Base-by-base conservation (phyloP, 2,329 filamentous ascomycete species). In the Trichoderma polysporum region DNA sequence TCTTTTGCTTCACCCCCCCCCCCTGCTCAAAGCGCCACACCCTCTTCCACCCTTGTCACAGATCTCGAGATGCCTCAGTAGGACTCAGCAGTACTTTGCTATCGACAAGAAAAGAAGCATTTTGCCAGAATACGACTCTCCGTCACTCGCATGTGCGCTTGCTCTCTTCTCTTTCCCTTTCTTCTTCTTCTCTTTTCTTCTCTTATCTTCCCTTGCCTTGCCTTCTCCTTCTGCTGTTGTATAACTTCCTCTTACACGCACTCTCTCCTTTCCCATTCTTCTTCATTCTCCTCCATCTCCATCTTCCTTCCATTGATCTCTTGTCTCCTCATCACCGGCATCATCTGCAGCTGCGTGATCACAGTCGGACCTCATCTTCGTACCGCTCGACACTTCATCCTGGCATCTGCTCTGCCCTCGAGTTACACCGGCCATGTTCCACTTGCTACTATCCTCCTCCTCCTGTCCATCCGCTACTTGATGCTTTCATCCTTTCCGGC, bases 371-470 rank as follows among this genome's bases (percentile, higher is more conserved):
- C 22, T 62, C 27, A 25, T 47, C 47, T 62, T 62, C 52, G 45
- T 62, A 59, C 61, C 54, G 57, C 66, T 66, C 63, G 64, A 63
- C 49, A 37, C 65, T 47, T 54, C 59, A 62, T 54, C 66, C 67
- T 67, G 69, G 68, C 6, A 25, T 45, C 65, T 37, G 45, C 45
- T 37, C 41, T 50, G 45, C 58, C 27, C 45, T 69, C 65, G 66
- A 68, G 72, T 73, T 71, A 72, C 72, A 73, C 72, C 47, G 63
- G 54, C 66, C 61, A 68, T 71, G 71, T 73, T 72, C 73, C 71
- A 73, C 71, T 68, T 70, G 60, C 67, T 71, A 37, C 63, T 68
- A 63, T 60, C 64, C 41, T 68, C 63, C 69, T 68, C 66, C 64
- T 69, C 65, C 47, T 70, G 62, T 61, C 59, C 66, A 66, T 58